Conservation (phyloP, 805 yeast species). For the Lipomyces spencermartinsiae region DNA sequence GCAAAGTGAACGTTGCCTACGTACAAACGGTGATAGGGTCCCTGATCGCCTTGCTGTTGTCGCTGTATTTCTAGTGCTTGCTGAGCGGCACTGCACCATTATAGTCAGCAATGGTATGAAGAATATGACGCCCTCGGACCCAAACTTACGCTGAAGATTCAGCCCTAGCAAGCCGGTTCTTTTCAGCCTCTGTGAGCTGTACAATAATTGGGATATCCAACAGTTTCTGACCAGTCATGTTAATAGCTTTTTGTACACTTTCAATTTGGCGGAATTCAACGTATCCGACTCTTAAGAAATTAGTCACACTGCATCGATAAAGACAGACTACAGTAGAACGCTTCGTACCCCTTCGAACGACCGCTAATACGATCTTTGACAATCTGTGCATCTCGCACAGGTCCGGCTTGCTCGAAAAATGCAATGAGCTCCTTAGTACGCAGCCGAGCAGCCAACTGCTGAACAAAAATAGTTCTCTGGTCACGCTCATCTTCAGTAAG, state of each 20-base stretch:
- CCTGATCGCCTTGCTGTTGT: constrained; percentile 25
- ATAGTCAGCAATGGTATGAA: background rate
- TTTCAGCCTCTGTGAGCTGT: constrained; percentile 46
- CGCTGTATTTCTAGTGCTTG: constrained; percentile 36
- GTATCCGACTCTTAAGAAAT: constrained; percentile 43
- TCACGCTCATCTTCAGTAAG: constrained; percentile 45
- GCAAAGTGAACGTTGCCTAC: constrained; percentile 46
- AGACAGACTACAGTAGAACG: background rate
- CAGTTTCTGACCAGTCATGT: constrained; percentile 45
- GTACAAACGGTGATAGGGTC: constrained; percentile 41
- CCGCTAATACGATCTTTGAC: constrained; percentile 45
- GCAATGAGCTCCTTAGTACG: constrained; percentile 43
- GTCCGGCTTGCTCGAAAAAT: constrained; percentile 47
- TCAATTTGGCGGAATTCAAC: constrained; percentile 46
- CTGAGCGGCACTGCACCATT: constrained; percentile 31
- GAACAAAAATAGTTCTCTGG: constrained; percentile 47
- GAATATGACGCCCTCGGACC: too few relatives aligned
- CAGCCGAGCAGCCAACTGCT: constrained; percentile 47
- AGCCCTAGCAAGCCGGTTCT: constrained; percentile 43
- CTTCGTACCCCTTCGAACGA: constrained; percentile 45
- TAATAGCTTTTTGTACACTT: constrained; percentile 44
- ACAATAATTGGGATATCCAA: constrained; percentile 47
- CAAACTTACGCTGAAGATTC: constrained; percentile 37
- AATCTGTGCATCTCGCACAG: constrained; percentile 47
- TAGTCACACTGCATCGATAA: constrained; percentile 1